Percentiles rank a stretch among this genome's conserved stretches.
phyloP scores from a whole-genome alignment of 768 basidiomycete genomes.

The Lactarius quietus region DNA sequence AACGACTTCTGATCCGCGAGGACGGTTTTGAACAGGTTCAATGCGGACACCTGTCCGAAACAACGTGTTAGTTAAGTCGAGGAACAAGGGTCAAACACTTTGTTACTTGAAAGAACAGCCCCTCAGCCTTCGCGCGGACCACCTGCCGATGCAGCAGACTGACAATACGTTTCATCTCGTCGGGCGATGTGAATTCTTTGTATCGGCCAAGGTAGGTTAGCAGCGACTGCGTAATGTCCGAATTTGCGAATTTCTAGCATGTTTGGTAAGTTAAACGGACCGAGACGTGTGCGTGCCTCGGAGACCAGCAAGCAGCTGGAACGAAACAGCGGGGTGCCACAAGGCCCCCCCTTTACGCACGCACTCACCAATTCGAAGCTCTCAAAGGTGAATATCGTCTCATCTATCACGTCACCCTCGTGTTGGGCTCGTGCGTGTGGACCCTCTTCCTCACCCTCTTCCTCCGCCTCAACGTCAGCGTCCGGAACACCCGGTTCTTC shows the following conservation, averaged over 20 bases:
- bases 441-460: conserved; percentile 51
- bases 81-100: conserved; percentile 17
- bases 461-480: conserved; percentile 64
- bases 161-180: conserved; percentile 89
- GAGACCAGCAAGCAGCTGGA: not conserved
- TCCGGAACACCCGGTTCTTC: conserved; percentile 42
- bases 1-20: conserved; percentile 75
- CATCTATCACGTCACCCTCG: conserved; percentile 53
- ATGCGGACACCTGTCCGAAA: conserved; percentile 70
- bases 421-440: conserved; percentile 45
- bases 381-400: conserved; percentile 90
- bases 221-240: conserved; percentile 82
- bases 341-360: no score
- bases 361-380: conserved; percentile 78
- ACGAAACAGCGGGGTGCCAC: not conserved
- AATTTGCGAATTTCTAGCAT: conserved; percentile 80
- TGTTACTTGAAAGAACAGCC: conserved; percentile 88
- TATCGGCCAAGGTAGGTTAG: conserved; percentile 80
- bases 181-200: conserved; percentile 71
- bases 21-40: conserved; percentile 85
- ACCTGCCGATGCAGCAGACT: conserved; percentile 87
- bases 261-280: conserved; percentile 24
- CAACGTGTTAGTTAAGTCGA: not conserved
- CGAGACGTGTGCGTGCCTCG: conserved; percentile 4
- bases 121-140: conserved; percentile 88